phyloP scores from a whole-genome alignment of 371 early-diverging fungal species.

The Enterocytospora artemiae region DNA sequence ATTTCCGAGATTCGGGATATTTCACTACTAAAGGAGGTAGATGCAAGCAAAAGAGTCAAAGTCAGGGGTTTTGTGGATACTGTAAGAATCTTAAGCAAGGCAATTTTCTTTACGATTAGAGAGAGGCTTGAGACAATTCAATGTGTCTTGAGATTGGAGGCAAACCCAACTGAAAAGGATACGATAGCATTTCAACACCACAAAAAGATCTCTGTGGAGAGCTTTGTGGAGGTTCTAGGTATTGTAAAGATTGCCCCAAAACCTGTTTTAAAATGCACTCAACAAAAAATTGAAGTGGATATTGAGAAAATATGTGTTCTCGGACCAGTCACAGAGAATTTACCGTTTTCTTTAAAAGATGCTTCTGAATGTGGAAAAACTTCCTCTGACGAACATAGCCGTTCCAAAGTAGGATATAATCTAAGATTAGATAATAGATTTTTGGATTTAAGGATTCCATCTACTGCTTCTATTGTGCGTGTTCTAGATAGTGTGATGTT shows the following conservation, averaged over 20 bases:
- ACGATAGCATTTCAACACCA: not conserved
- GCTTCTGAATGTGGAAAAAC: slow-evolving; percentile 72
- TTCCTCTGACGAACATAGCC: slow-evolving; percentile 54
- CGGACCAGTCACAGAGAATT: slow-evolving; percentile 41
- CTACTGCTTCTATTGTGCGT: slow-evolving; percentile 91
- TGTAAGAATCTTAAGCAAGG: slow-evolving; percentile 29
- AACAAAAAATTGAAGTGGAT: slow-evolving; percentile 48
- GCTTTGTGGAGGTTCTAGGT: slow-evolving; percentile 49
- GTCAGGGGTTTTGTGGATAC: slow-evolving; percentile 52
- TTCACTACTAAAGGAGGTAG: not conserved
- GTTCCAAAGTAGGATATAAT: slow-evolving; percentile 67
- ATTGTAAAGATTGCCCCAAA: slow-evolving; percentile 15
- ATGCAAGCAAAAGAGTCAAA: not conserved
- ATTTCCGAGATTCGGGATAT: not conserved
- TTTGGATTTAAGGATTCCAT: slow-evolving; percentile 82
- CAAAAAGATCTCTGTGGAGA: slow-evolving; percentile 36
- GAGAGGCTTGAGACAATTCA: slow-evolving; percentile 47
- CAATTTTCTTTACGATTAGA: slow-evolving; percentile 51
- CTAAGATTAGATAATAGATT: slow-evolving; percentile 88
- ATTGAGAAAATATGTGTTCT: slow-evolving; percentile 28
- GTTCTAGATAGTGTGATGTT: slow-evolving; percentile 81
- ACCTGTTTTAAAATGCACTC: slow-evolving; percentile 48
- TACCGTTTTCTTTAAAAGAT: slow-evolving; percentile 88
- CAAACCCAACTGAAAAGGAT: slow-evolving; percentile 16
- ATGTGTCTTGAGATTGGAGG: slow-evolving; percentile 10